These are phyloP conservation scores for Jackrogersella minutella DNA, from an alignment of 495 filamentous ascomycete species.

Conservation along the genomic window DNA sequence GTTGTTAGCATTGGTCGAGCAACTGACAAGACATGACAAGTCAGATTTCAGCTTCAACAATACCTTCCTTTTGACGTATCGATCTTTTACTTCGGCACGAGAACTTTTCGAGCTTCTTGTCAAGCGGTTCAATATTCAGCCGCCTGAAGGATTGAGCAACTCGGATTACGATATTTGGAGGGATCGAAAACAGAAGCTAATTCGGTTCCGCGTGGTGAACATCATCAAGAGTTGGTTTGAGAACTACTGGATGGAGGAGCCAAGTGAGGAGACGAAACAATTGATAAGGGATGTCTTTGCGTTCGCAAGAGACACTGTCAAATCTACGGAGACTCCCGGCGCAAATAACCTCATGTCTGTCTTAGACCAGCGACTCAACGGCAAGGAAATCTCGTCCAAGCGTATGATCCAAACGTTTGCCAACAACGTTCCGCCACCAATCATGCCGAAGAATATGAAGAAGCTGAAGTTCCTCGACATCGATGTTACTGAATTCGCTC, in stretches of 20 bases:
- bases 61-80: slow-evolving; percentile 96
- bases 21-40: slow-evolving; percentile 93
- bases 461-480: slow-evolving; percentile 99
- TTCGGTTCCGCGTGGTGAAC: slow-evolving; percentile 94
- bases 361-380: slow-evolving; percentile 84
- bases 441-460: slow-evolving; percentile 99
- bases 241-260: slow-evolving; percentile 96
- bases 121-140: slow-evolving; percentile 89
- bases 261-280: slow-evolving; percentile 80
- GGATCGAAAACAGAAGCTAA: slow-evolving; percentile 93
- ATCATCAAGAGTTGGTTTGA: slow-evolving; percentile 99
- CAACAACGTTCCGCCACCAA: slow-evolving; percentile 80
- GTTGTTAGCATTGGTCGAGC: slow-evolving; percentile 89
- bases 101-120: slow-evolving; percentile 95
- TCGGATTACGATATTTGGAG: slow-evolving; percentile 86
- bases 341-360: slow-evolving; percentile 80
- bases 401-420: slow-evolving; percentile 85
- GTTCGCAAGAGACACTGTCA: slow-evolving; percentile 91
- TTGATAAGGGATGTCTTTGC: slow-evolving; percentile 86
- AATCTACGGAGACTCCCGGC: slow-evolving; percentile 89
- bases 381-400: slow-evolving; percentile 87
- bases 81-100: slow-evolving; percentile 88
- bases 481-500: slow-evolving; percentile 92
- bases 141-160: slow-evolving; percentile 79
- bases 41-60: slow-evolving; percentile 96